Percentiles rank a stretch among this genome's conserved stretches.
Evolutionary conservation across 2,329 filamentous ascomycete species (phyloP).

Genomic region (Chalaropsis ovoidea): DNA sequence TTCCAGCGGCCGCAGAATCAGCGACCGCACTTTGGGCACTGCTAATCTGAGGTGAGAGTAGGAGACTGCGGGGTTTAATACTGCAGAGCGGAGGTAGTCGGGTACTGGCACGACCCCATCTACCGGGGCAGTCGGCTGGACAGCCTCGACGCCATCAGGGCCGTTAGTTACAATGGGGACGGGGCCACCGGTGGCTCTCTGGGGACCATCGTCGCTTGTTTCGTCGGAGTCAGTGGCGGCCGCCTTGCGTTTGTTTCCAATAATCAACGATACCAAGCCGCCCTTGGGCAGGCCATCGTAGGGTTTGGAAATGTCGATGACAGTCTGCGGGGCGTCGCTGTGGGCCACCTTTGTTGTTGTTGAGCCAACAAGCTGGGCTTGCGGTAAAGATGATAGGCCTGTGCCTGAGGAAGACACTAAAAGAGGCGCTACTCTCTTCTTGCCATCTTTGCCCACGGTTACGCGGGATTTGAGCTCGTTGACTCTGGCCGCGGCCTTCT

Average conservation of each 20-base stretch:
- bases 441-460: slow-evolving; percentile 91
- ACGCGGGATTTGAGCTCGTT: slow-evolving; percentile 73
- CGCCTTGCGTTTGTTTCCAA: slow-evolving; percentile 88
- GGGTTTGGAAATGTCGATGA: slow-evolving; percentile 83
- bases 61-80: slow-evolving; percentile 70
- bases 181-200: slow-evolving; percentile 54
- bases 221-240: slow-evolving; percentile 61
- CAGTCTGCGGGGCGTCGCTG: slow-evolving; percentile 65
- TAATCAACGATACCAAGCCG: slow-evolving; percentile 70
- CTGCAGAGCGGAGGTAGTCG: slow-evolving; percentile 77
- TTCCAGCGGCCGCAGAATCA: slow-evolving; percentile 75
- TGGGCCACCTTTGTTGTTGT: slow-evolving; percentile 53
- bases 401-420: slow-evolving; percentile 83
- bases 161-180: slow-evolving; percentile 67
- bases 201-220: slow-evolving; percentile 47
- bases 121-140: slow-evolving; percentile 49
- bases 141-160: slow-evolving; percentile 66
- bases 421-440: slow-evolving; percentile 86
- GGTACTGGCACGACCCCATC: slow-evolving; percentile 59
- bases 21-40: slow-evolving; percentile 72
- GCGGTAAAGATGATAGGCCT: slow-evolving; percentile 77
- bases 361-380: slow-evolving; percentile 75
- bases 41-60: slow-evolving; percentile 77
- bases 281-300: slow-evolving; percentile 88
- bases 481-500: slow-evolving; percentile 46